Base-by-base conservation (phyloP, 1,139 yeast species). In the Sugiyamaella xylanicola region DNA sequence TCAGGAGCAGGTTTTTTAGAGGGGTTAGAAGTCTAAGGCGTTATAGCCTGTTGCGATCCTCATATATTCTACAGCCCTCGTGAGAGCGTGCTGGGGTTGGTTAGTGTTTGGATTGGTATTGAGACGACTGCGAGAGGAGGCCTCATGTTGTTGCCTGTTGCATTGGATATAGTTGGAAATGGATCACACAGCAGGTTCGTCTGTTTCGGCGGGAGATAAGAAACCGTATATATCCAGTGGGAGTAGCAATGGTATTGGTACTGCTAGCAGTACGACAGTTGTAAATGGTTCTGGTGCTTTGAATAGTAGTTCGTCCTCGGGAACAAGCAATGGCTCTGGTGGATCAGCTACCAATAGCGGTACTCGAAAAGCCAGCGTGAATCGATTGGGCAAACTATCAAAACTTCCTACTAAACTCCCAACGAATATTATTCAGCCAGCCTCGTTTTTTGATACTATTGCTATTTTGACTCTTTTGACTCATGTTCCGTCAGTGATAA, bases 401-500 rank as follows among this genome's bases (percentile, higher is more conserved):
- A 32, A 37, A 50, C 50, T 53, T 16, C 64, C 65, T 1, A 40
- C 55, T 7, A 32, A 37, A 48, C 54, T 54, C 16, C 64, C 65
- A 3, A 59, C 64, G 22, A 55, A 56, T 25, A 65, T 67, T 29
- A 61, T 67, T 22, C 60, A 54, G 36, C 68, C 72, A 16, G 65
- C 69, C 2, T 58, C 72, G 1, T 64, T 71, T 44, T 47, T 65
- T 13, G 74, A 71, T 55, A 67, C 74, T 3, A 55, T 70, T 17
- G 70, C 74, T 8, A 59, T 71, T 7, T 59, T 70, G 44, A 57
- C 65, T 21, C 58, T 71, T 29, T 63, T 71, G 35, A 55, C 61
- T 19, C 66, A 66, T 51, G 56, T 68, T 13, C 74, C 74, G 11
- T 60, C 64, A 3, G 51, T 63, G 21, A 55, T 68, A 27, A 66